phyloP scores from a whole-genome alignment of 768 basidiomycete genomes.

The Exsudoporus frostii region DNA sequence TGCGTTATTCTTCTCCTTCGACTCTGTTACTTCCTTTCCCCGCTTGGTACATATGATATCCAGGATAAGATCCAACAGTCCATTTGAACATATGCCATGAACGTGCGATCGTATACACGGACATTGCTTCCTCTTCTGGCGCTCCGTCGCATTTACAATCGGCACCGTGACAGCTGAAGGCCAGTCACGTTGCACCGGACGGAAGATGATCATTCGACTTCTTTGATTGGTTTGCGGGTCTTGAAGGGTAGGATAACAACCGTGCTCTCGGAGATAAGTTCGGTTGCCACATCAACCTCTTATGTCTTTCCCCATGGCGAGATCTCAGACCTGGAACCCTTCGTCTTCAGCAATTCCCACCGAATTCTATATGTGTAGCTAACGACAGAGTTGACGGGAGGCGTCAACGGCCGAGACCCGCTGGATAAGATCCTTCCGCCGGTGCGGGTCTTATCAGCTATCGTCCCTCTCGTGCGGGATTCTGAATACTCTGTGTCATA shows the following conservation, averaged over 20 bases:
- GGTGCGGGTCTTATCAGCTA: constrained; percentile 2
- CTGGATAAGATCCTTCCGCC: constrained; percentile 20
- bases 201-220: neutral
- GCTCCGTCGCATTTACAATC: neutral
- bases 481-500: neutral
- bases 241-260: neutral
- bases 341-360: neutral
- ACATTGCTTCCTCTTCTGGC: neutral
- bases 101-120: neutral
- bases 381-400: neutral
- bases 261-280: neutral
- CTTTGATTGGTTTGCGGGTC: neutral
- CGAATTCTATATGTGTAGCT: neutral
- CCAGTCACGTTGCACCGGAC: neutral
- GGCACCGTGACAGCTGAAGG: neutral
- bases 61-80: neutral
- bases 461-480: neutral
- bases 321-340: neutral
- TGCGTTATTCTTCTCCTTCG: neutral
- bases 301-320: neutral
- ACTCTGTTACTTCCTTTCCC: neutral
- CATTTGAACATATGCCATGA: too few relatives aligned
- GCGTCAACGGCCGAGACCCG: neutral
- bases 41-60: neutral
- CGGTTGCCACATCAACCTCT: neutral